A percentile compares a stretch with the other conserved stretches of the same genome.
These are phyloP conservation scores for Neofusicoccum umdonicola DNA, from an alignment of 2,329 filamentous ascomycete species.

Conservation along the genomic window DNA sequence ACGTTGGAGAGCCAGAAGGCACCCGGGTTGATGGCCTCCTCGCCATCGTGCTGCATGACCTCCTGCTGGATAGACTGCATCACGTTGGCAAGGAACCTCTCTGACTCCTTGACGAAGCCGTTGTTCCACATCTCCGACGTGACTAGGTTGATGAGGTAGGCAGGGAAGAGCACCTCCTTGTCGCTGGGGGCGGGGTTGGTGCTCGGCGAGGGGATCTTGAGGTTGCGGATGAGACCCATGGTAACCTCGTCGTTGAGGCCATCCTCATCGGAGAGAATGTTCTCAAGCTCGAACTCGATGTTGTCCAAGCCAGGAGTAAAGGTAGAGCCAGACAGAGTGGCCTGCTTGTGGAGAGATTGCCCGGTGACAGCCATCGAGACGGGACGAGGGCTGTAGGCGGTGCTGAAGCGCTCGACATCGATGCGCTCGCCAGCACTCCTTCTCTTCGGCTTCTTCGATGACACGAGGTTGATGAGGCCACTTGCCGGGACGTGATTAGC, in stretches of 20 bases:
- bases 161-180: constrained; percentile 98
- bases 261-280: constrained; percentile 90
- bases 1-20: constrained; percentile 99
- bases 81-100: constrained; percentile 96
- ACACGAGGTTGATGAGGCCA: constrained; percentile 93
- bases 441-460: constrained; percentile 94
- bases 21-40: constrained; percentile 94
- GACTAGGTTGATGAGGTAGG: constrained; percentile 97
- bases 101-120: constrained; percentile 98
- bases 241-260: constrained; percentile 95
- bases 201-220: constrained; percentile 90
- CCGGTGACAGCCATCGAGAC: constrained; percentile 86
- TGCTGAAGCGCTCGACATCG: constrained; percentile 85
- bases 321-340: constrained; percentile 65
- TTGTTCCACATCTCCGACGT: constrained; percentile 99
- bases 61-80: constrained; percentile 99
- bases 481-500: constrained; percentile 53
- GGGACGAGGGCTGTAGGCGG: constrained; percentile 87
- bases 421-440: constrained; percentile 86
- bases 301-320: constrained; percentile 82
- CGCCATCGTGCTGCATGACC: constrained; percentile 97
- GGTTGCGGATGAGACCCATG: constrained; percentile 90
- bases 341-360: constrained; percentile 64
- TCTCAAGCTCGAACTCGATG: constrained; percentile 92
- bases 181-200: constrained; percentile 88